Base-by-base conservation (phyloP, 164 flowering plant species). In the Tinospora cordifolia region DNA sequence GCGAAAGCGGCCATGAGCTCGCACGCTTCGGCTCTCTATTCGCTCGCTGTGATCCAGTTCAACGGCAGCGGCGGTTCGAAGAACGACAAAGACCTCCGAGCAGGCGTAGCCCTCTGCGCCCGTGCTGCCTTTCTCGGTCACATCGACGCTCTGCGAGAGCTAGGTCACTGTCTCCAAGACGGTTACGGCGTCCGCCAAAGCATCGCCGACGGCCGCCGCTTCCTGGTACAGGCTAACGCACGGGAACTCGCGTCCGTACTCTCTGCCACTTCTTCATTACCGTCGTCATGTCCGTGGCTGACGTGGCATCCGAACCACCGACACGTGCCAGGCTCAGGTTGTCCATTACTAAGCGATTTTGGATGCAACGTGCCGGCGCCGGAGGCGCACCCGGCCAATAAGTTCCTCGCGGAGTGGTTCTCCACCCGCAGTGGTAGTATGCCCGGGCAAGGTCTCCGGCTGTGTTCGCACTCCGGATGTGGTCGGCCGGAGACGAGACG, bases 301-400 rank as follows among this genome's bases (percentile, higher is more conserved):
- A 78, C 82, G 44, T 87, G 87, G 81, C 69, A 72, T 30, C 78
- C 79, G 0, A 51, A 38, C 49, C 73, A 69, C 24, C 72, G 69
- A 21, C 80, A 76, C 36, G 73, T 73, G 24, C 47, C 73, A 0
- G 79, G 69, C n/a, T 40, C 80, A 27, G 84, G 87, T 0, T 93
- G 96, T 62, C 88, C 95, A 66, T 65, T 93, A 58, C 75, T 91
- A 46, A 91, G 97, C 74, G 98, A 93, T 63, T 93, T 89, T 77
- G 98, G 98, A 0, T 90, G 93, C 74, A 91, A 86, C 79, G 92
- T 93, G 10, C 95, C 97, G 40, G 84, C 87, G 3, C 87, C 89
- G 41, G 91, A 87, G 75, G 71, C 87, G 3, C 93, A 90, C 66
- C 96, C 93, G 15, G 97, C 95, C 17, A 91, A 72, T 76, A 76